Base-by-base conservation (phyloP, 768 basidiomycete species). In the Multifurca ochricompacta region DNA sequence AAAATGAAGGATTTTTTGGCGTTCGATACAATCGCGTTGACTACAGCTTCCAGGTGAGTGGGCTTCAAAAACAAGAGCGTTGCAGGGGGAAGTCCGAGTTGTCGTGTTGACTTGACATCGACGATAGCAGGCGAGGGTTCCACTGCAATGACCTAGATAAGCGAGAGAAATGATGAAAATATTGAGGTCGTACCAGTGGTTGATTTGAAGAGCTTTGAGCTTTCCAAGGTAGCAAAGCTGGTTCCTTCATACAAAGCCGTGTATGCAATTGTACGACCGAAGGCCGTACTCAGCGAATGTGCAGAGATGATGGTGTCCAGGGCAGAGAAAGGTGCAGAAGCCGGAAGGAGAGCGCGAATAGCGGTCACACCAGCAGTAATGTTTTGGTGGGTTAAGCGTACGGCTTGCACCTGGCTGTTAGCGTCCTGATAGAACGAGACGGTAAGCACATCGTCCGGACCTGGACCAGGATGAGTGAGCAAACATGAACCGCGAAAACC, bases 281-380 rank as follows among this genome's bases (percentile, higher is more conserved):
- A 89, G 0, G 91, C 80, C 1, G 83, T 82, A 53, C 82, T 79
- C 49, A 96, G 65, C 2, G 85, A 74, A 64, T 89, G 80, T 2
- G 79, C 78, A 23, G 89, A 93, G 10, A 85, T 75, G 31, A 97
- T 71, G 6, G 85, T 87, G 67, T 96, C 93, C 48, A 85, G 67
- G 6, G 82, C 70, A 4, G 85, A 80, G 37, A 91, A 62, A 11
- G 80, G 72, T 62, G 81, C 80, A 21, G 86, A 78, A 9, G 81
- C 71, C 2, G 93, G 91, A 61, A 95, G 80, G 19, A 93, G 66
- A 4, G 82, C 79, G 32, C 87, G 82, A 21, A 81, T 72, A 3
- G 86, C 87, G 0, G 90, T 81, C n/a, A 93, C 85, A 31, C 90
- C 93, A 3, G 93, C 89, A 2, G 91, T 94, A 54, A 95, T 65